Conservation (phyloP, 306 rosid genomes). For the Corylus heterophylla region DNA sequence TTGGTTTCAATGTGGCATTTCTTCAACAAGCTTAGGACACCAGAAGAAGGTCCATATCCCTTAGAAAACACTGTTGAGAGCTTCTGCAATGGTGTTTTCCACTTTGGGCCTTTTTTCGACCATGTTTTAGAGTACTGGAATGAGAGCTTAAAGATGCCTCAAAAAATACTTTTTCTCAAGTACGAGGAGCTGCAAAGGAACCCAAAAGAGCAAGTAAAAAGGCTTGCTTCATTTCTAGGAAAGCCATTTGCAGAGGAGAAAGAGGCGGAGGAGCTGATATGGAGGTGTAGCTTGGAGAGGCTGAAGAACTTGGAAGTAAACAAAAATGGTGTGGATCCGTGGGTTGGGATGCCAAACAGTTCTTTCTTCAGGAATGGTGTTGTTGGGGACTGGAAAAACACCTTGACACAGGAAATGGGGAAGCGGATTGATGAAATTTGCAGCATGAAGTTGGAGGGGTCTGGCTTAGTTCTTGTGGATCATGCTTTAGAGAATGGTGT, state of each 20-base stretch:
- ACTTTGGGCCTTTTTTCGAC: slow-evolving; percentile 25
- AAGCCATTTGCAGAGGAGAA: slow-evolving; percentile 8
- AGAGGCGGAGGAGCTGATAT: slow-evolving; percentile 15
- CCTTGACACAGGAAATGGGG: slow-evolving; percentile 9
- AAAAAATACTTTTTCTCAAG: slow-evolving; percentile 17
- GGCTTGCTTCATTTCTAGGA: slow-evolving; percentile 12
- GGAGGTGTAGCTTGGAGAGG: slow-evolving; percentile 24
- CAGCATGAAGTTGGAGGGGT: slow-evolving; percentile 2
- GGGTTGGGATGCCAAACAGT: slow-evolving; percentile 27
- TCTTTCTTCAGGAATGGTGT: slow-evolving; percentile 16
- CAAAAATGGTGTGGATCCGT: slow-evolving; percentile 11
- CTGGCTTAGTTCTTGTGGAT: slow-evolving; percentile 15
- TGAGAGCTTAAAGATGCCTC: slow-evolving; percentile 23
- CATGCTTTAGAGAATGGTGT: not conserved
- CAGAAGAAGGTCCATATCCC: slow-evolving; percentile 23
- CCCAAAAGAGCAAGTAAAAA: slow-evolving; percentile 21
- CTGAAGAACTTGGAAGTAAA: slow-evolving; percentile 19
- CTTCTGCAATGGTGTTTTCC: slow-evolving; percentile 13
- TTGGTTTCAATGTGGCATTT: slow-evolving; percentile 25
- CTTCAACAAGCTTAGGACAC: slow-evolving; percentile 9
- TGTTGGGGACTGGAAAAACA: slow-evolving; percentile 17
- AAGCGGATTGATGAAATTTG: slow-evolving; percentile 9
- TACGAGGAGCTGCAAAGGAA: slow-evolving; percentile 19
- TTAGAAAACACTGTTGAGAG: slow-evolving; percentile 20
- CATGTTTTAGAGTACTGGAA: slow-evolving; percentile 29